Conservation (phyloP, 2,329 filamentous ascomycete species). For the Aspergillus puulaauensis region DNA sequence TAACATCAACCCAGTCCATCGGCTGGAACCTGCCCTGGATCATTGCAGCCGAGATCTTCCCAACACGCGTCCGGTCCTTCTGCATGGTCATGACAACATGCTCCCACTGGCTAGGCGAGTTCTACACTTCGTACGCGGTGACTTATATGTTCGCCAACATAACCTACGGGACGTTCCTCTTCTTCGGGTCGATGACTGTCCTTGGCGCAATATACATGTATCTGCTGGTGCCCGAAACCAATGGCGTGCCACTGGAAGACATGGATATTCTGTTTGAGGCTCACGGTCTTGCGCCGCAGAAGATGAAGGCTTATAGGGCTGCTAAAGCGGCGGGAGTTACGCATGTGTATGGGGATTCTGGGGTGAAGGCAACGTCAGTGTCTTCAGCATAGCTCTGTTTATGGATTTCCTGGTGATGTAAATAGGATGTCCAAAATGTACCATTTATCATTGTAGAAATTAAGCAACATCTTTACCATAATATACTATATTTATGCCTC, state of each 20-base stretch:
- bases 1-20: background rate
- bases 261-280: constrained; percentile 2
- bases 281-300: background rate
- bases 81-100: background rate
- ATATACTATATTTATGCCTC: background rate
- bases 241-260: background rate
- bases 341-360: background rate
- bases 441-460: background rate
- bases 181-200: constrained; percentile 46
- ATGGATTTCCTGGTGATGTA: background rate
- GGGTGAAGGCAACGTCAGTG: background rate
- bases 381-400: background rate
- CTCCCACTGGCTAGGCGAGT: background rate
- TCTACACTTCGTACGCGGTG: background rate
- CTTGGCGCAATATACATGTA: background rate
- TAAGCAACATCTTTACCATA: background rate
- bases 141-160: background rate
- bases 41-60: background rate
- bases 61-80: background rate
- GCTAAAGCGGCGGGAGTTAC: background rate
- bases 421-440: background rate
- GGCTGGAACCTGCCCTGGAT: background rate
- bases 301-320: background rate
- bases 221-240: background rate
- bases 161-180: constrained; percentile 25